Evolutionary conservation across 805 yeast genomes (phyloP), one percentile per base, ranked within the genome.

Genomic region (Yamadazyma olivae): DNA sequence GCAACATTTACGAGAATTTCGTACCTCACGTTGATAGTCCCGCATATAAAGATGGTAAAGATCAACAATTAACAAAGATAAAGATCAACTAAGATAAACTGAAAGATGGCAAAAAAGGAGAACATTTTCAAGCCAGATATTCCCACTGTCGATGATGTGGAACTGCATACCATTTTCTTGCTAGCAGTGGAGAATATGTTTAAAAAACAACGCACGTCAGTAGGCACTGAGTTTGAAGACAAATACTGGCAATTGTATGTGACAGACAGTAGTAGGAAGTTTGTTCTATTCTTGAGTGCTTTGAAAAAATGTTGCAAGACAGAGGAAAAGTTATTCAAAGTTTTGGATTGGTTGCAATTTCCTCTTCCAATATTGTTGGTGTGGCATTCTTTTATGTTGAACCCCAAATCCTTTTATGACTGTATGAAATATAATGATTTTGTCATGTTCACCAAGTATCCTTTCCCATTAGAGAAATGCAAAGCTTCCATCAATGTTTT

Each of bases 341-440:
- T 20, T 7, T 7, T 20, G 23, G 23, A 7, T 10, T 20, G 23
- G 19, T 12, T 25, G 17, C 7, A 13, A 13, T 15, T 4, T 10
- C 57, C 57, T 9, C 25, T 53, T 12, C 56, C 51, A 38, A 38
- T 53, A 12, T 13, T 51, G 7, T 36, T 53, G 38, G 53, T 50
- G 6, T 53, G 57, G 57, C 54, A 53, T 41, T 30, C 51, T 9
- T 49, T 50, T 35, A 28, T 46, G 21, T 39, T 50, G 30, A 51
- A 46, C 23, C 54, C 57, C 6, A 35, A 35, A 27, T 18, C 48
- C 14, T 43, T 26, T 30, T 46, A 40, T 36, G 51, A 44, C 28
- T 32, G 19, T 15, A 44, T 46, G 14, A 36, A 33, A 2, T 33
- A 39, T n/a, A 29, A 35, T 25, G 26, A 29, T 2, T 40, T 49